phyloP scores from a whole-genome alignment of 768 basidiomycete species.

The Macrolepiota fuliginosa region DNA sequence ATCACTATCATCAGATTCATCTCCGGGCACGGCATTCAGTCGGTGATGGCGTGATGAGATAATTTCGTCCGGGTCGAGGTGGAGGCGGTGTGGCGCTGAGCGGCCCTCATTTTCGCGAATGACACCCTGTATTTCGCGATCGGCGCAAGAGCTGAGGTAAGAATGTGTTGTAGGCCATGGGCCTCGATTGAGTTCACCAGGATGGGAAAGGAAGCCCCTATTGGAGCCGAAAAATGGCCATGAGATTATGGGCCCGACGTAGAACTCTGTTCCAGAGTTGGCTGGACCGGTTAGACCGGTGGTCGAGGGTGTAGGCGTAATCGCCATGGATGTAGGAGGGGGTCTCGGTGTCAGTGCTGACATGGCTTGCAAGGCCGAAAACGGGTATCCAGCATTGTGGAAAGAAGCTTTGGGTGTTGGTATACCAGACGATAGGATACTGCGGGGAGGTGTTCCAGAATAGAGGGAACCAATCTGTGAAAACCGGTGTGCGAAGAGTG shows the following conservation, averaged over 20 bases:
- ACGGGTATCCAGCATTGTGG: conserved; percentile 42
- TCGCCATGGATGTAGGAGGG: conserved; percentile 25
- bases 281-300: neutral
- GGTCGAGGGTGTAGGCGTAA: conserved; percentile 16
- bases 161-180: conserved; percentile 63
- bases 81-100: conserved; percentile 70
- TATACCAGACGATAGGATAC: conserved; percentile 29
- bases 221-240: conserved; percentile 91
- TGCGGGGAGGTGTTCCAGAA: conserved; percentile 42
- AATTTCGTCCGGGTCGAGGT: conserved; percentile 81
- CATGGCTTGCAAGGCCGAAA: conserved; percentile 38
- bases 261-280: conserved; percentile 33
- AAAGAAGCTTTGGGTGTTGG: conserved; percentile 42
- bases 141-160: conserved; percentile 65
- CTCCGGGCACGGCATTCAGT: conserved; percentile 63
- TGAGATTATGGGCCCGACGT: conserved; percentile 80
- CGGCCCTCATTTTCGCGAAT: conserved; percentile 76
- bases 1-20: conserved; percentile 73
- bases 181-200: conserved; percentile 72
- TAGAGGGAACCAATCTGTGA: conserved; percentile 74
- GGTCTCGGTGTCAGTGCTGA: conserved; percentile 22
- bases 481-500: conserved; percentile 78
- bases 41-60: conserved; percentile 68
- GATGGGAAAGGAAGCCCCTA: conserved; percentile 68
- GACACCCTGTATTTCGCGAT: conserved; percentile 74